phyloP scores from a whole-genome alignment of 768 basidiomycete species.

The Tricholoma sp. region DNA sequence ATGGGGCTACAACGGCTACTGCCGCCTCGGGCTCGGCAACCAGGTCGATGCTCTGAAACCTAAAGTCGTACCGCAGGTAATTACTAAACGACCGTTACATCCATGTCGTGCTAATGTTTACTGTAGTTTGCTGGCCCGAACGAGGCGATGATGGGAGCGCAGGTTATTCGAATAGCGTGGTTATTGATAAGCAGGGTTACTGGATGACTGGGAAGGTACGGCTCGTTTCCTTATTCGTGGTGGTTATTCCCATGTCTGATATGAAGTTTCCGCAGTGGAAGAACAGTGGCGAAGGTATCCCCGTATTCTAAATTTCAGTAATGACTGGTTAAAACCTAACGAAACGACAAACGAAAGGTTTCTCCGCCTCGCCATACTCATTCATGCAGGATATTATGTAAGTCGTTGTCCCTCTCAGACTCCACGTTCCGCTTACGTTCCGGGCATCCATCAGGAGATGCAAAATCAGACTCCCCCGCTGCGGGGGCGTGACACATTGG shows the following conservation, averaged over 20 bases:
- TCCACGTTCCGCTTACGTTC: no score
- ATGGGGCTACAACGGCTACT: constrained; percentile 91
- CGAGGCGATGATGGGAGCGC: constrained; percentile 54
- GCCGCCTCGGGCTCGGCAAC: no score
- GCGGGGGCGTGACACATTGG: constrained; percentile 91
- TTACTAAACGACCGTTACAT: constrained; percentile 3
- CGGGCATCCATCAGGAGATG: constrained; percentile 57
- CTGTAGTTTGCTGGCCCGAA: no score
- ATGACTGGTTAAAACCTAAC: not conserved
- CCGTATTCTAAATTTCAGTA: not conserved
- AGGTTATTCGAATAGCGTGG: constrained; percentile 70
- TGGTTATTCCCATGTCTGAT: not conserved
- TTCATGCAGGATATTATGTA: constrained; percentile 84
- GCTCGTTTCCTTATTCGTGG: not conserved
- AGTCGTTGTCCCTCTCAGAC: constrained; percentile 15
- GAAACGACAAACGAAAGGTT: constrained; percentile 49
- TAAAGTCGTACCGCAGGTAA: no score
- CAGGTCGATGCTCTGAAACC: no score
- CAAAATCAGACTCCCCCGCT: constrained; percentile 61
- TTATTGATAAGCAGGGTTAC: constrained; percentile 78
- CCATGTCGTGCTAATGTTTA: not conserved
- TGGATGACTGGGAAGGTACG: constrained; percentile 79
- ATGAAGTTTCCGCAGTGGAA: constrained; percentile 63
- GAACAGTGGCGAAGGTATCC: constrained; percentile 83
- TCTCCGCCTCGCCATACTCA: constrained; percentile 85